Conservation (phyloP, 768 basidiomycete species). For the Trametes villosa region DNA sequence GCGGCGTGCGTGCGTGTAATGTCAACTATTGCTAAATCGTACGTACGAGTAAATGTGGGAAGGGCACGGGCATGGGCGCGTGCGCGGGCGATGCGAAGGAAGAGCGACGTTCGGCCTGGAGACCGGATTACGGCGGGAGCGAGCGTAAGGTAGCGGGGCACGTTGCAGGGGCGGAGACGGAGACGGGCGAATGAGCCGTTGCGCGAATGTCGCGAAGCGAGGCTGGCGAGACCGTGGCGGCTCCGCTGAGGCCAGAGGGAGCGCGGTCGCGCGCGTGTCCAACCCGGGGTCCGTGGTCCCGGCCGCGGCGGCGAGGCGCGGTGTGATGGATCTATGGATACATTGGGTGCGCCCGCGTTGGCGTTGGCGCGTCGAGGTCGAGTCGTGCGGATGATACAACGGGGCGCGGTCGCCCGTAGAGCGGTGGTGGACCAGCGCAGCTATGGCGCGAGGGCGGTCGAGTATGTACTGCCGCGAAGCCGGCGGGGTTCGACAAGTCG, state of each 20-base stretch:
- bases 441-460: not conserved
- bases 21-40: not conserved
- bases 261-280: not conserved
- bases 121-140: constrained; percentile 8
- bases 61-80: not conserved
- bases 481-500: not conserved
- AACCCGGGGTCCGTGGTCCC: not conserved
- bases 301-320: not conserved
- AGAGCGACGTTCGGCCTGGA: not conserved
- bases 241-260: not conserved
- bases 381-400: constrained; percentile 4
- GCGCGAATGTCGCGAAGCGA: not conserved
- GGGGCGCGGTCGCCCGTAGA: constrained; percentile 6
- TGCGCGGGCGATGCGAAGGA: not conserved
- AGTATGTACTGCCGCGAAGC: constrained; percentile 1
- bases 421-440: not conserved
- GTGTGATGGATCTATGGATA: constrained; percentile 11
- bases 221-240: constrained; percentile 1
- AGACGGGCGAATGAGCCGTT: not conserved
- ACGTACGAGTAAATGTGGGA: constrained; percentile 5
- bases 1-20: not conserved
- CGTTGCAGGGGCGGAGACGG: not conserved
- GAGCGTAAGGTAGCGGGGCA: constrained; percentile 2
- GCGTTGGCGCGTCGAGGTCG: constrained; percentile 2
- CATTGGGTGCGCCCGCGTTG: constrained; percentile 1